Evolutionary conservation across 441 rosid species (phyloP), one percentile per base, ranked within the genome.

Genomic region (Jatropha multifida): DNA sequence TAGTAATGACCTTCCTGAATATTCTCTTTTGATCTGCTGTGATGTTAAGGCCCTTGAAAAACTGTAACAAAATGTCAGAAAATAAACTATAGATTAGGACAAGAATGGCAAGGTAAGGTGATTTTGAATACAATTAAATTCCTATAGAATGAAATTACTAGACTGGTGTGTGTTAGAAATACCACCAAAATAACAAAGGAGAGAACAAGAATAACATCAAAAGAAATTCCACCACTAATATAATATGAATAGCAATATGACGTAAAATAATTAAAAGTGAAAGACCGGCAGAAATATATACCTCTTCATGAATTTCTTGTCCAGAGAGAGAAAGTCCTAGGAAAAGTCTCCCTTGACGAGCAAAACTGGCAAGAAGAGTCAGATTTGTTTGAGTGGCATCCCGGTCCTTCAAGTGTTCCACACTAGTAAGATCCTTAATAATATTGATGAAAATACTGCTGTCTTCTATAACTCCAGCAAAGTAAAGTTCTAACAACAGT

Each of bases 341-440:
- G 81, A 96, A 91, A 65, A 90, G 82, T 85, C 98, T 89, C 65
- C 93, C 98, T 93, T 96, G 99, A 56, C 98, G 88, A 84, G 98
- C 98, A 88, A 96, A 96, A 87, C 97, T 88, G 75, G 94, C 92
- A 76, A 96, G 96, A 74, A 96, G 96, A 71, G 98, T 92, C 81
- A 96, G 82, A 85, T 96, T 96, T 73, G 97, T 86, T 73, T 89
- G 99, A 78, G 98, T 94, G 59, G 92, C 77, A 87, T 94, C 99
- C 66, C 96, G 87, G 81, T 96, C 99, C 84, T 90, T 96, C 79
- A 94, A 80, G 78, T 91, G 90, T 79, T 96, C 99, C 67, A 74
- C 54, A 83, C 90, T 88, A 58, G 95, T 88, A 82, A 94, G 94
- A 84, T 96, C 99, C 88, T 92, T 96, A n/a, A 92, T 85, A 73